Evolutionary conservation across 2,329 filamentous ascomycete genomes (phyloP).

Genomic region (Exserohilum turcica): DNA sequence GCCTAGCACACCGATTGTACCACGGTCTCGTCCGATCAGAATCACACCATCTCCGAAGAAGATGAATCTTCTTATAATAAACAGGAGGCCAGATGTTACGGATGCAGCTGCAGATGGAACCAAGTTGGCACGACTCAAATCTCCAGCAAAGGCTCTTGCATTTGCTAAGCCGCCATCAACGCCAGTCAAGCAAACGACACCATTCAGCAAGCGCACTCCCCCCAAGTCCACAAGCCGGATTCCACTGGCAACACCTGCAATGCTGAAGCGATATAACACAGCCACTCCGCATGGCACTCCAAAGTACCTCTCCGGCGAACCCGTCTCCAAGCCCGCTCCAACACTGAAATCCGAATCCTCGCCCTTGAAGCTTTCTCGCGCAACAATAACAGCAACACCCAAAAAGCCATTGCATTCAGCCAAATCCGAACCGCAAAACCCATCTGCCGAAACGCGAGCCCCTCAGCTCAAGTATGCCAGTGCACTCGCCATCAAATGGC

Average conservation of each 20-base stretch:
- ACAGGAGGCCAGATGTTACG: background rate
- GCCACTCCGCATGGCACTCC: background rate
- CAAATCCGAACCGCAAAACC: background rate
- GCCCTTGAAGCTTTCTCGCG: background rate
- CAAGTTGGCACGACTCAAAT: background rate
- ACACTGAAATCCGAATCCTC: background rate
- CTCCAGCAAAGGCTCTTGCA: background rate
- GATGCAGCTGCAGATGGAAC: background rate
- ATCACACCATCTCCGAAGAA: background rate
- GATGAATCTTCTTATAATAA: background rate
- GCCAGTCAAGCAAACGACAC: background rate
- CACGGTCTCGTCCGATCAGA: background rate
- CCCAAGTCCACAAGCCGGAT: background rate
- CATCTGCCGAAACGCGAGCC: conserved; percentile 1
- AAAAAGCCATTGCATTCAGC: background rate
- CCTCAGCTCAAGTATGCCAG: conserved; percentile 14
- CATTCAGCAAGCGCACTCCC: background rate
- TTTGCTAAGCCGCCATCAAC: background rate
- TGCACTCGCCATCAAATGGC: conserved; percentile 25
- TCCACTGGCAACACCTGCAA: background rate
- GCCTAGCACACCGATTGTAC: background rate
- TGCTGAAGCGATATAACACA: background rate
- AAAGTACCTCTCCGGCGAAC: background rate
- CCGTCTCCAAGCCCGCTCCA: background rate
- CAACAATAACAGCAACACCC: background rate